Percentiles rank a stretch among this genome's conserved stretches.
phyloP scores from a whole-genome alignment of 2,329 filamentous ascomycete species.

The Purpureocillium takamizusanense region DNA sequence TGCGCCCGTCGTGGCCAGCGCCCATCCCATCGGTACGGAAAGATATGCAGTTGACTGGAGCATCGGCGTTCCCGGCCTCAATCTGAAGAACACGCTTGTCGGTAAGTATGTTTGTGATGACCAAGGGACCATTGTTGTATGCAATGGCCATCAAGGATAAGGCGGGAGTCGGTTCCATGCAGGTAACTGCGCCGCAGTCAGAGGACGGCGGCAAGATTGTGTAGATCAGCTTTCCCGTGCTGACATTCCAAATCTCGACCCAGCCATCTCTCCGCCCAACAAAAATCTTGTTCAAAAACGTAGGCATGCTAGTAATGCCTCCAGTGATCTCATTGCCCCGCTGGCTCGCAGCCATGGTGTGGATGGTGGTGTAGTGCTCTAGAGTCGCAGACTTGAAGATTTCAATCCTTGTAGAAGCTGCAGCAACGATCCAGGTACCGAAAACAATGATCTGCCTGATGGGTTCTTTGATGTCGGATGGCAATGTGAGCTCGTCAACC shows the following conservation, averaged over 20 bases:
- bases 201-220: conserved; percentile 71
- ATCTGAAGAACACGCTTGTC: conserved; percentile 66
- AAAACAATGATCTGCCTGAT: conserved; percentile 74
- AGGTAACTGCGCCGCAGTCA: conserved; percentile 73
- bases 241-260: conserved; percentile 96
- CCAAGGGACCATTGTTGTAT: conserved; percentile 68
- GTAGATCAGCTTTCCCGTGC: conserved; percentile 83
- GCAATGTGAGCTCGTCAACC: conserved; percentile 63
- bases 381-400: conserved; percentile 79
- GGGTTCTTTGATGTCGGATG: conserved; percentile 56
- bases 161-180: conserved; percentile 74
- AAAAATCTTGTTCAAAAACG: conserved; percentile 92
- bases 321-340: conserved; percentile 64
- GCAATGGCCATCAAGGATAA: conserved; percentile 82
- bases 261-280: conserved; percentile 79
- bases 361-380: conserved; percentile 85
- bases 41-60: conserved; percentile 69
- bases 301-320: conserved; percentile 80
- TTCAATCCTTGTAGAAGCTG: conserved; percentile 66
- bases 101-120: conserved; percentile 72
- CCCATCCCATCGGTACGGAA: conserved; percentile 87
- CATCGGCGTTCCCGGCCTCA: conserved; percentile 54
- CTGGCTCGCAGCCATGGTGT: conserved; percentile 45
- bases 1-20: conserved; percentile 76
- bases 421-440: conserved; percentile 84